Base-by-base conservation (phyloP, 2,329 filamentous ascomycete genomes). In the Sporothrix schenckii region DNA sequence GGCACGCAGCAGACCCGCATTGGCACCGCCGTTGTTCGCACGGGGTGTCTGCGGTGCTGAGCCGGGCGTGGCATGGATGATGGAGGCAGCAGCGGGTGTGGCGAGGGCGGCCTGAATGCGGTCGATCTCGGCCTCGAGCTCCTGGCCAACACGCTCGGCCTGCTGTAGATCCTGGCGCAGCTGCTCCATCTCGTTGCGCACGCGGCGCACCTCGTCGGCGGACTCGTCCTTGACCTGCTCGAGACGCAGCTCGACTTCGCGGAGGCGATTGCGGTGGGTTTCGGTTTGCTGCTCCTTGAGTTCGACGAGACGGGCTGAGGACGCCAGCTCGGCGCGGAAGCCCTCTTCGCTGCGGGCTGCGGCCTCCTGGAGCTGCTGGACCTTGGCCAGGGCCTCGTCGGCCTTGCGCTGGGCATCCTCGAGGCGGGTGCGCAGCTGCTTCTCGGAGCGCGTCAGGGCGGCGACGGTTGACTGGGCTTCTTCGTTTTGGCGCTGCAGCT, bases 401-500 rank as follows among this genome's bases (percentile, higher is more conserved):
- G 92, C 90, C 81, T 95, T 97, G 76, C 90, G 87, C 77, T 94
- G 92, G 60, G 96, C 85, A 71, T 95, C 92, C 39, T 94, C 91
- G 44, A 98, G 84, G 52, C 93, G 90, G 74, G 90, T 88, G 75
- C 93, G 91, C 47, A 97, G 86, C 39, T 91, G 87, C 72, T 92
- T 88, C 77, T 97, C 94, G 52, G 89, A 92, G 52, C 92, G 90
- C 77, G 91, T 91, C 27, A 97, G 82, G 11, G 91, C 87, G 69
- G 97, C 93, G 68, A 93, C 86, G 44, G 87, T 90, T 24, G 91
- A 90, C 73, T 87, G 89, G 58, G 91, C 88, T 74, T 99, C 95
- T 75, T 98, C 94, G 75, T 94, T 92, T 72, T 91, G 88, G 68
- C 93, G 91, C 80, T 97, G 92, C 39, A 99, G 87, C 76, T 96